Evolutionary conservation across 2,329 filamentous ascomycete species (phyloP), one percentile per base, ranked within the genome.

Genomic region (Xylariomycetidae sp.): DNA sequence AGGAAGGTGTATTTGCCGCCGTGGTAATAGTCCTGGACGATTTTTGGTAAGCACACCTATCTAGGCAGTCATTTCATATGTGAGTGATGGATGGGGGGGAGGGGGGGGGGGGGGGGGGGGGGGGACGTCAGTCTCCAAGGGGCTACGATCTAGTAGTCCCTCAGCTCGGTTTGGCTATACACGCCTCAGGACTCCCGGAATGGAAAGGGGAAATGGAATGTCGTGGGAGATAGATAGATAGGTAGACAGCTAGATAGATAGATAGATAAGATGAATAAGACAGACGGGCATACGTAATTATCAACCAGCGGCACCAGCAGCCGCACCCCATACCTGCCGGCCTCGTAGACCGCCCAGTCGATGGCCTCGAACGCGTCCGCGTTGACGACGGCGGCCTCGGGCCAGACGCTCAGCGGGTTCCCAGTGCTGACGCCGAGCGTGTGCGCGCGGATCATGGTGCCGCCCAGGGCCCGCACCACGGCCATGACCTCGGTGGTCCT

Each of bases 21-120:
- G 39, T 70, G 67, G 48, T 70, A 71, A 42, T 70, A 70, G 45
- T 70, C 62, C 56, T 64, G n/a, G n/a, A n/a, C n/a, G n/a, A n/a
- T n/a, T n/a, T n/a, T n/a, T n/a, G n/a, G n/a, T n/a, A n/a, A n/a
- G n/a, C n/a, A n/a, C n/a, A n/a, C n/a, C n/a, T n/a, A n/a, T n/a
- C n/a, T n/a, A n/a, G n/a, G n/a, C n/a, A n/a, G n/a, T n/a, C n/a
- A n/a, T n/a, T n/a, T n/a, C n/a, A n/a, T n/a, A n/a, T n/a, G n/a
- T n/a, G n/a, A n/a, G n/a, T n/a, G n/a, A n/a, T n/a, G n/a, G n/a
- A n/a, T n/a, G n/a, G n/a, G n/a, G n/a, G n/a, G n/a, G n/a, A n/a
- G n/a, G n/a, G n/a, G n/a, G n/a, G n/a, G n/a, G n/a, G n/a, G n/a
- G n/a, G n/a, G n/a, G n/a, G n/a, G n/a, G n/a, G n/a, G n/a, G n/a